These are phyloP conservation scores for Fusarium citri DNA, from an alignment of 2,329 filamentous ascomycete genomes.

Conservation along the genomic window DNA sequence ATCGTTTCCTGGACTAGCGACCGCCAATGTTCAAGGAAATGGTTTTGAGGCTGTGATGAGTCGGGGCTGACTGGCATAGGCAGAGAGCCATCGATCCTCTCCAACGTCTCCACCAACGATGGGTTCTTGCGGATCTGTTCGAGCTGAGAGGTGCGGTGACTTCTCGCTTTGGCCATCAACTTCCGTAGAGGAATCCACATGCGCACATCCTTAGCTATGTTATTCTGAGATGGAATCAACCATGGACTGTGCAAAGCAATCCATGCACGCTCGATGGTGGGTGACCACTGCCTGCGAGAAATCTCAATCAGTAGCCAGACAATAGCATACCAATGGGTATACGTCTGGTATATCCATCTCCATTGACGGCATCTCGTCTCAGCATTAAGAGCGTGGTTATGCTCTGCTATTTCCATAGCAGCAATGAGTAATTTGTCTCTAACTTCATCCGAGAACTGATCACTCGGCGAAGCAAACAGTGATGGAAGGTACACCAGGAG, in stretches of 20 bases:
- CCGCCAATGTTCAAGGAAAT: slow-evolving; percentile 33
- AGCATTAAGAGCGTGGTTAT: slow-evolving; percentile 64
- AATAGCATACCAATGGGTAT: slow-evolving; percentile 69
- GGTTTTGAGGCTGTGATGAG: slow-evolving; percentile 22
- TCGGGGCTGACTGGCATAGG: slow-evolving; percentile 48
- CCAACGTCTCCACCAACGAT: slow-evolving; percentile 43
- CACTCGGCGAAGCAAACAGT: slow-evolving; percentile 56
- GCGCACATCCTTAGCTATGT: slow-evolving; percentile 46
- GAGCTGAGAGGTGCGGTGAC: slow-evolving; percentile 53
- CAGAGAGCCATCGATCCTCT: slow-evolving; percentile 45
- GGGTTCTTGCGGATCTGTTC: slow-evolving; percentile 48
- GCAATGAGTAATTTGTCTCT: slow-evolving; percentile 60
- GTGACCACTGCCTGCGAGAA: slow-evolving; percentile 58
- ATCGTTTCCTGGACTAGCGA: slow-evolving; percentile 4
- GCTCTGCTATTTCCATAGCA: slow-evolving; percentile 67
- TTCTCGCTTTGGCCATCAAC: slow-evolving; percentile 54
- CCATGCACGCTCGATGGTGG: slow-evolving; percentile 61
- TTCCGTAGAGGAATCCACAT: slow-evolving; percentile 57
- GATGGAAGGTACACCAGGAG: slow-evolving; percentile 66
- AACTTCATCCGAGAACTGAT: slow-evolving; percentile 53
- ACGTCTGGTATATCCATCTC: slow-evolving; percentile 70
- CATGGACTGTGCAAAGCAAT: slow-evolving; percentile 58
- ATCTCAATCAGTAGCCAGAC: slow-evolving; percentile 67
- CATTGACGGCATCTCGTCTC: slow-evolving; percentile 62
- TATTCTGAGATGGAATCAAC: slow-evolving; percentile 48